phyloP scores from a whole-genome alignment of 495 filamentous ascomycete species.

The Rhypophila decipiens region DNA sequence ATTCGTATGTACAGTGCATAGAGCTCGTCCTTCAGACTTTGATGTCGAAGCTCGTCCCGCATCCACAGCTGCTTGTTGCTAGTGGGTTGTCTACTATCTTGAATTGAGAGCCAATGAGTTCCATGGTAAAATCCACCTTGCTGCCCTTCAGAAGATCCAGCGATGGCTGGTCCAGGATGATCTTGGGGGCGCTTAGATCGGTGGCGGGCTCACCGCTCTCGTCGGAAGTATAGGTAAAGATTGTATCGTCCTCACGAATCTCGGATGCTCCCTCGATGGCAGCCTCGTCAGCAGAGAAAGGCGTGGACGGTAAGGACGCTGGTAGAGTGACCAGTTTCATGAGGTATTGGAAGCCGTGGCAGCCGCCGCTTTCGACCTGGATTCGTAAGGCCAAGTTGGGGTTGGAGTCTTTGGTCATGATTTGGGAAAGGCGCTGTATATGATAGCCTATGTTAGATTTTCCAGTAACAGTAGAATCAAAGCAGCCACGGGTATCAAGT shows the following conservation, averaged over 20 bases:
- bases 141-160: slow-evolving; percentile 86
- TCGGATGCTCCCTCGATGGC: slow-evolving; percentile 16
- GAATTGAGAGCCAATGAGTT: slow-evolving; percentile 96
- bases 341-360: slow-evolving; percentile 96
- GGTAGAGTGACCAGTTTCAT: slow-evolving; percentile 72
- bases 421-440: slow-evolving; percentile 61
- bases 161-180: slow-evolving; percentile 84
- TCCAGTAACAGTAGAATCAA: too few relatives aligned
- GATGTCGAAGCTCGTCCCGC: slow-evolving; percentile 97
- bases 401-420: slow-evolving; percentile 67
- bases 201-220: slow-evolving; percentile 1
- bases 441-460: too few relatives aligned
- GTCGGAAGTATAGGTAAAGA: slow-evolving; percentile 35
- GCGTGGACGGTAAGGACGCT: slow-evolving; percentile 23
- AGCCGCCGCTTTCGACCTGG: slow-evolving; percentile 85
- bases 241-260: slow-evolving; percentile 66
- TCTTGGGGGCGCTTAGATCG: slow-evolving; percentile 51
- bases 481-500: too few relatives aligned
- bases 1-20: neutral
- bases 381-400: slow-evolving; percentile 80
- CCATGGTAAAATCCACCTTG: slow-evolving; percentile 91
- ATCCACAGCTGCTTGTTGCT: slow-evolving; percentile 92
- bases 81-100: slow-evolving; percentile 89
- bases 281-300: too few relatives aligned
- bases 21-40: slow-evolving; percentile 36